phyloP scores from a whole-genome alignment of 345 rosid species.

The Turnera subulata region DNA sequence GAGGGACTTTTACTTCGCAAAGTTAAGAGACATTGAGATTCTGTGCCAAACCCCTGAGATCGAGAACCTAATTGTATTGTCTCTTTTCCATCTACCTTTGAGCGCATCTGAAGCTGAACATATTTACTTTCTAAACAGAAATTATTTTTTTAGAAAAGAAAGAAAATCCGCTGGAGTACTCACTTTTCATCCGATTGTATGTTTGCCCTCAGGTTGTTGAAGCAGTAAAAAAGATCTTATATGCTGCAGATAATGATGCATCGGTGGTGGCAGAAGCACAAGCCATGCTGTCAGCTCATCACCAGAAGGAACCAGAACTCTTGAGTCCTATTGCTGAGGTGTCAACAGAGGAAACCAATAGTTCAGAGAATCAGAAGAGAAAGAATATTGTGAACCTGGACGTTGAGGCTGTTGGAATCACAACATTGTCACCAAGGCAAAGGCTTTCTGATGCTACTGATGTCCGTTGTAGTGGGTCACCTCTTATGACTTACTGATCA shows the following conservation, averaged over 20 bases:
- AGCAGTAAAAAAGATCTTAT: slow-evolving; percentile 73
- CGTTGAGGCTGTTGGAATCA: slow-evolving; percentile 64
- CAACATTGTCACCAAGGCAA: slow-evolving; percentile 74
- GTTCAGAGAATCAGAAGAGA: slow-evolving; percentile 65
- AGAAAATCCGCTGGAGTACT: not conserved
- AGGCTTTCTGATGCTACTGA: slow-evolving; percentile 84
- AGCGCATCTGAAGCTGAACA: too few species aligned
- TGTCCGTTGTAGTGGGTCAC: slow-evolving; percentile 85
- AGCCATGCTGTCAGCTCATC: slow-evolving; percentile 46
- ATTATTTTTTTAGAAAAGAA: not conserved
- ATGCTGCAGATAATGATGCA: slow-evolving; percentile 69
- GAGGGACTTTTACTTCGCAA: slow-evolving; percentile 89
- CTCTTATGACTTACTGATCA: slow-evolving; percentile 74
- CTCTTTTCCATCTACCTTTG: not conserved
- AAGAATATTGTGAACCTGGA: slow-evolving; percentile 69
- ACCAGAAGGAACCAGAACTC: slow-evolving; percentile 33
- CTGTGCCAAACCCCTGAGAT: slow-evolving; percentile 68
- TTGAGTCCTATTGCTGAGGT: slow-evolving; percentile 75
- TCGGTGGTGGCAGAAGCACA: slow-evolving; percentile 67
- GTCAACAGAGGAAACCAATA: slow-evolving; percentile 57
- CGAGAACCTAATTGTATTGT: slow-evolving; percentile 58
- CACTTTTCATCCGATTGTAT: not conserved
- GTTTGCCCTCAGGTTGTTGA: slow-evolving; percentile 53
- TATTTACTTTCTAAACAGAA: too few species aligned
- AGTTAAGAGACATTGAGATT: slow-evolving; percentile 86